Percentiles rank a stretch among this genome's conserved stretches.
phyloP scores from a whole-genome alignment of 106 monocot species.

The Phalaenopsis equestris region DNA sequence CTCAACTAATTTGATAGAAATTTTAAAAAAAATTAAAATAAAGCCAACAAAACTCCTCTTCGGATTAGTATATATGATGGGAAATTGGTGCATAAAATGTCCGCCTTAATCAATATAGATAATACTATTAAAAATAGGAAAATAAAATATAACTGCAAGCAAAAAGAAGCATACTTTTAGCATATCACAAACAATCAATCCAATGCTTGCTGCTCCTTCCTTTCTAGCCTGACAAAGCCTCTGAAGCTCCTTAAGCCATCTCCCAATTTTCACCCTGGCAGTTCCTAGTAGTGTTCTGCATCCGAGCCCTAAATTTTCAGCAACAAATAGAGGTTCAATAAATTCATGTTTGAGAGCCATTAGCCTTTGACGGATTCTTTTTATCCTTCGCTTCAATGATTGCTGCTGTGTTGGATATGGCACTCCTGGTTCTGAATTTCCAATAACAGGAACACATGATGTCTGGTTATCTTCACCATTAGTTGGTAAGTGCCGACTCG shows the following conservation, averaged over 20 bases:
- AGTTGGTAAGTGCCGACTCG: slow-evolving; percentile 26
- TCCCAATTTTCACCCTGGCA: slow-evolving; percentile 82
- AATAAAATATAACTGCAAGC: background rate
- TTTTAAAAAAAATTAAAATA: background rate
- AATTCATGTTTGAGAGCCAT: slow-evolving; percentile 93
- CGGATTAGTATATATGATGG: background rate
- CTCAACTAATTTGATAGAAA: background rate
- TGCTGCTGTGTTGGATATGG: slow-evolving; percentile 35
- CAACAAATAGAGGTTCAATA: slow-evolving; percentile 46
- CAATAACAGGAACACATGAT: slow-evolving; percentile 18
- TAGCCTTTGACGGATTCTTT: slow-evolving; percentile 85
- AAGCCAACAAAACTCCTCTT: background rate
- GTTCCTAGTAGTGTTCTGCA: slow-evolving; percentile 46
- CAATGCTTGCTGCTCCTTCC: slow-evolving; percentile 88
- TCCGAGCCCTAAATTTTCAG: slow-evolving; percentile 55
- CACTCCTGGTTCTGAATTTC: slow-evolving; percentile 26
- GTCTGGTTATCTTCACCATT: slow-evolving; percentile 38
- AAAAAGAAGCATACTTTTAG: slow-evolving; percentile 46
- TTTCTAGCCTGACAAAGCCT: slow-evolving; percentile 85
- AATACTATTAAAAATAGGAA: background rate
- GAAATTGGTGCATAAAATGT: background rate
- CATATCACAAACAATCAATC: slow-evolving; percentile 77
- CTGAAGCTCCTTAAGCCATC: slow-evolving; percentile 95
- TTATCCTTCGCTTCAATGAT: slow-evolving; percentile 68
- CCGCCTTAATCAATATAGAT: background rate